Evolutionary conservation across 2,329 filamentous ascomycete species (phyloP).

Genomic region (Elsinoe arachidis): DNA sequence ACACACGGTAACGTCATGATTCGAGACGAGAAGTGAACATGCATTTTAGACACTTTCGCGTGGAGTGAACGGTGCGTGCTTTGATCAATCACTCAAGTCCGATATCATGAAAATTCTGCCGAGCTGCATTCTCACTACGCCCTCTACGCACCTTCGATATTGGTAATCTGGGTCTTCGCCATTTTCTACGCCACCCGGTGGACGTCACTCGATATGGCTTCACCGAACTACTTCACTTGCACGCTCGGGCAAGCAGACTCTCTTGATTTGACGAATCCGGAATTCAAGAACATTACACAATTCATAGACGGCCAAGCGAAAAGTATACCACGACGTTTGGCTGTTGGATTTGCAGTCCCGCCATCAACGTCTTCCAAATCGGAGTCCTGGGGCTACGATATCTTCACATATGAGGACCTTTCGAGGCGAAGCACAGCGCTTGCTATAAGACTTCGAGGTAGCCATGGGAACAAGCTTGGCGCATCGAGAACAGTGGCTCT

Average conservation of each 20-base stretch:
- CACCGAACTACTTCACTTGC: constrained; percentile 51
- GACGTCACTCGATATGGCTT: constrained; percentile 13
- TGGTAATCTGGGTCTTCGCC: not conserved
- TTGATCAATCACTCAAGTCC: not conserved
- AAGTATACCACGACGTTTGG: constrained; percentile 32
- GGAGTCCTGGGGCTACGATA: constrained; percentile 22
- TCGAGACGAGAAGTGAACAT: not conserved
- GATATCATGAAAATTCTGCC: not conserved
- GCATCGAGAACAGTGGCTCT: constrained; percentile 39
- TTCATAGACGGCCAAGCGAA: constrained; percentile 44
- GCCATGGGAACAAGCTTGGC: constrained; percentile 16
- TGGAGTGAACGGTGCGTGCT: not conserved
- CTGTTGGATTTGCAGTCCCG: constrained; percentile 43
- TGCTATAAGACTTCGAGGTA: constrained; percentile 25
- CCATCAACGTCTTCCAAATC: not conserved
- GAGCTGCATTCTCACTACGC: not conserved
- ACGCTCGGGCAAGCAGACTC: constrained; percentile 48
- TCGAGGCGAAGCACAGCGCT: constrained; percentile 28
- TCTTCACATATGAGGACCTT: constrained; percentile 28
- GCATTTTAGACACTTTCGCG: not conserved
- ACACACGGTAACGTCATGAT: not conserved
- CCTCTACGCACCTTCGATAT: not conserved
- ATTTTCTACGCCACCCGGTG: not conserved
- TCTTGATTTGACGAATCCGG: constrained; percentile 27
- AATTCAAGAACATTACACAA: constrained; percentile 40